phyloP scores from a whole-genome alignment of 768 basidiomycete genomes.

The Trametes cubensis region DNA sequence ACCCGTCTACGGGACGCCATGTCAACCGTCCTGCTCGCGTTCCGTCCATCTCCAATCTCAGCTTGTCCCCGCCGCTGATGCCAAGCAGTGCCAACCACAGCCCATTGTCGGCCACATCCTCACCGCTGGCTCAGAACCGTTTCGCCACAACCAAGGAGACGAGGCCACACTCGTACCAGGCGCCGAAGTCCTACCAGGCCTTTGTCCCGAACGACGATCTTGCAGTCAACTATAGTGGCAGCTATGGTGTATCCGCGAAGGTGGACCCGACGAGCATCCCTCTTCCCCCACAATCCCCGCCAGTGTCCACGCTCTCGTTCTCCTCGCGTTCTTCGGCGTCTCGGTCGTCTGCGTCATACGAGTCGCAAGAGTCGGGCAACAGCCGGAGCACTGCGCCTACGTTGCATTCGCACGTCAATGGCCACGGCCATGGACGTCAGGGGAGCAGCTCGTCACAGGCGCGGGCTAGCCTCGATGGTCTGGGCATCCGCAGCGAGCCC shows the following conservation, averaged over 20 bases:
- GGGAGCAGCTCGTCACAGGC: constrained; percentile 36
- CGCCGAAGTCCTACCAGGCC: constrained; percentile 24
- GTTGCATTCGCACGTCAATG: constrained; percentile 46
- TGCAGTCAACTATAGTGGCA: constrained; percentile 26
- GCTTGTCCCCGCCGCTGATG: constrained; percentile 31
- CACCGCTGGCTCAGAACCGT: constrained; percentile 26
- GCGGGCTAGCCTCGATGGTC: constrained; percentile 27
- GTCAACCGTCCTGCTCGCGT: constrained; percentile 35
- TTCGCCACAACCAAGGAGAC: constrained; percentile 30
- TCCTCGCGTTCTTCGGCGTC: constrained; percentile 79
- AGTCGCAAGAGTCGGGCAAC: constrained; percentile 41
- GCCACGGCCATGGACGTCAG: constrained; percentile 13
- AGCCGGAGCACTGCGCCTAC: constrained; percentile 44
- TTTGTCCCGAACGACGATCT: constrained; percentile 31
- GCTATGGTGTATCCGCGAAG: constrained; percentile 35
- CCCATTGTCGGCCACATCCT: constrained; percentile 22
- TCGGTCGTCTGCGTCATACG: constrained; percentile 48
- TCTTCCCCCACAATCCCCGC: constrained; percentile 71
- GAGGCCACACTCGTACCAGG: constrained; percentile 23
- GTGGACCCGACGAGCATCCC: constrained; percentile 61
- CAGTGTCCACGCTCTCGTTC: constrained; percentile 68
- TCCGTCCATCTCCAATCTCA: constrained; percentile 36
- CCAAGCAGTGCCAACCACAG: constrained; percentile 21
- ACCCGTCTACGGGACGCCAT: constrained; percentile 25
- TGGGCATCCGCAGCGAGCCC: constrained; percentile 20